These are phyloP conservation scores for Geotrichum ghanense DNA, from an alignment of 805 yeast species.

Conservation along the genomic window DNA sequence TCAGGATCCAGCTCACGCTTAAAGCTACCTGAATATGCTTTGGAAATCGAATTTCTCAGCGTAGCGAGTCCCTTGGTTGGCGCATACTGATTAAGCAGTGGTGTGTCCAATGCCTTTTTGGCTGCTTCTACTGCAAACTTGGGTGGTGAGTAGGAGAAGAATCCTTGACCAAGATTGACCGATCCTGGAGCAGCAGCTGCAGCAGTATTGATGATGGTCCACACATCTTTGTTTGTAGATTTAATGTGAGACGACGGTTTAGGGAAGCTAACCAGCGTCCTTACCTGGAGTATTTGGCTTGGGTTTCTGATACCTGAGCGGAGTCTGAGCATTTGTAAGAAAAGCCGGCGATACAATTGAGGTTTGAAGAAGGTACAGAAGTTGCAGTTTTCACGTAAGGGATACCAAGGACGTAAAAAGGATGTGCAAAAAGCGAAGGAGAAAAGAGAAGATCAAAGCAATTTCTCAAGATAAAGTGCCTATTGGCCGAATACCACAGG, in stretches of 20 bases:
- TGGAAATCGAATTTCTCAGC: slow-evolving; percentile 56
- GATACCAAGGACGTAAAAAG: no score
- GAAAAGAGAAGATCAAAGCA: no score
- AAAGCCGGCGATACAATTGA: no score
- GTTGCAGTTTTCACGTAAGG: no score
- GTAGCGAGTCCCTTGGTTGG: slow-evolving; percentile 84
- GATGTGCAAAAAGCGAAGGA: no score
- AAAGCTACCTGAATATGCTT: slow-evolving; percentile 59
- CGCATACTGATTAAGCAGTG: slow-evolving; percentile 84
- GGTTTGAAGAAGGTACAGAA: no score
- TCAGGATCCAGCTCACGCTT: slow-evolving; percentile 43
- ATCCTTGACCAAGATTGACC: slow-evolving; percentile 91
- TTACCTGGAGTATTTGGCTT: background rate
- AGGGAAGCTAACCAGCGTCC: slow-evolving; percentile 6
- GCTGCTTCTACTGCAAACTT: slow-evolving; percentile 83
- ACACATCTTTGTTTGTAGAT: slow-evolving; percentile 55
- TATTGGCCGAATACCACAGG: no score
- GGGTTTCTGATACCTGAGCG: no score
- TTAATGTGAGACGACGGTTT: slow-evolving; percentile 14
- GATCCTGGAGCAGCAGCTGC: slow-evolving; percentile 73
- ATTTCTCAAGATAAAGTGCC: no score
- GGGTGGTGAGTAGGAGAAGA: slow-evolving; percentile 94
- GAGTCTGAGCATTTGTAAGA: no score
- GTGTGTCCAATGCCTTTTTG: slow-evolving; percentile 54
- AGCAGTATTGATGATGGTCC: slow-evolving; percentile 92